phyloP scores from a whole-genome alignment of 108 stramenopile genomes.

The Stephanodiscus minutulus region DNA sequence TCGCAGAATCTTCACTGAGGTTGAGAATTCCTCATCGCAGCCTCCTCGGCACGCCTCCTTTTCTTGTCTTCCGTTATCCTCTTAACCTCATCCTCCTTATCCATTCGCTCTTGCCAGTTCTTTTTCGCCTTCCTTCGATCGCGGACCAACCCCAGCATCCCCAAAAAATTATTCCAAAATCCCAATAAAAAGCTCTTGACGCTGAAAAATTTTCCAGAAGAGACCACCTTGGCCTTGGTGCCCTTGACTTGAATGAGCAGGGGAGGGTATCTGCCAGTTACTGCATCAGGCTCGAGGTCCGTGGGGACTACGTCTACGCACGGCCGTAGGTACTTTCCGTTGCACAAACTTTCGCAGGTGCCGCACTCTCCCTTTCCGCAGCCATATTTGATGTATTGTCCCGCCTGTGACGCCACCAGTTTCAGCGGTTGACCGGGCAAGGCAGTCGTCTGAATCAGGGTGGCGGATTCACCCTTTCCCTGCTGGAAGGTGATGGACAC shows the following conservation, averaged over 20 bases:
- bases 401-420: slow-evolving; percentile 85
- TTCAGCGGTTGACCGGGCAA: slow-evolving; percentile 73
- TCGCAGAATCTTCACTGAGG: not conserved
- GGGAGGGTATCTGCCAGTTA: slow-evolving; percentile 43
- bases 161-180: slow-evolving; percentile 84
- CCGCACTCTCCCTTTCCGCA: slow-evolving; percentile 95
- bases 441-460: slow-evolving; percentile 59
- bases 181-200: slow-evolving; percentile 76
- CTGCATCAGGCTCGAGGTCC: slow-evolving; percentile 31
- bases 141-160: slow-evolving; percentile 86
- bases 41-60: slow-evolving; percentile 40
- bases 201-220: slow-evolving; percentile 76
- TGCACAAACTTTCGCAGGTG: slow-evolving; percentile 78
- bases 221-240: slow-evolving; percentile 57
- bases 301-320: slow-evolving; percentile 71
- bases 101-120: slow-evolving; percentile 76
- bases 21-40: slow-evolving; percentile 1
- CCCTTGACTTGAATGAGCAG: slow-evolving; percentile 67
- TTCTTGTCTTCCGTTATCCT: slow-evolving; percentile 63
- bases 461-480: slow-evolving; percentile 61
- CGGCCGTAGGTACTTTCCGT: slow-evolving; percentile 85
- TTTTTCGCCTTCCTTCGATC: slow-evolving; percentile 63
- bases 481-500: slow-evolving; percentile 81
- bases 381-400: slow-evolving; percentile 89
- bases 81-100: slow-evolving; percentile 68